phyloP scores from a whole-genome alignment of 805 yeast genomes.

The Aciculoconidium aculeatum region DNA sequence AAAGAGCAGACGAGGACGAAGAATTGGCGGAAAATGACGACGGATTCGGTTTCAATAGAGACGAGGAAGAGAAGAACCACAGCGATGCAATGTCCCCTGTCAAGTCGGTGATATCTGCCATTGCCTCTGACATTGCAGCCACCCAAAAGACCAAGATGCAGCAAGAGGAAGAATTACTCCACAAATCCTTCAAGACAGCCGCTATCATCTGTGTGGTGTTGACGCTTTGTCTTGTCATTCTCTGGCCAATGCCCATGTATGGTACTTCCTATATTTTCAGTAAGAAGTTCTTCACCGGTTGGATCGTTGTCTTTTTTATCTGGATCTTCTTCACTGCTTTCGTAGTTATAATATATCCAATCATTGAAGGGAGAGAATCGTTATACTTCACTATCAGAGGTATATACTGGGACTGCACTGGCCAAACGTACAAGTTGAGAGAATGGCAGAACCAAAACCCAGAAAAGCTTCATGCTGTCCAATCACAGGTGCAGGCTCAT shows the following conservation, averaged over 20 bases:
- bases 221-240: conserved; percentile 56
- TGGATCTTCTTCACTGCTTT: conserved; percentile 71
- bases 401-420: conserved; percentile 78
- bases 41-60: conserved; percentile 12
- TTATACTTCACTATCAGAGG: conserved; percentile 65
- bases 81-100: conserved; percentile 28
- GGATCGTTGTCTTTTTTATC: conserved; percentile 76
- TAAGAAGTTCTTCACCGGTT: conserved; percentile 76
- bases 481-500: conserved; percentile 48
- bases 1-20: conserved; percentile 65
- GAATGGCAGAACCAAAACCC: conserved; percentile 76
- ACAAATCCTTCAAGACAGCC: conserved; percentile 56
- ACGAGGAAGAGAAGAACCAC: conserved; percentile 10
- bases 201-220: conserved; percentile 53
- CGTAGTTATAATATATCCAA: conserved; percentile 62
- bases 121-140: conserved; percentile 34
- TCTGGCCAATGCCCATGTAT: conserved; percentile 96
- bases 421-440: conserved; percentile 65
- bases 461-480: conserved; percentile 69
- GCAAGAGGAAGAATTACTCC: conserved; percentile 49
- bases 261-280: conserved; percentile 75
- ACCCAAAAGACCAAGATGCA: conserved; percentile 20
- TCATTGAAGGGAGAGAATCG: conserved; percentile 68
- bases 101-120: conserved; percentile 32
- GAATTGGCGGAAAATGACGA: conserved; percentile 35